These are phyloP conservation scores for Aspergillus hancockii DNA, from an alignment of 495 filamentous ascomycete genomes.

Conservation along the genomic window DNA sequence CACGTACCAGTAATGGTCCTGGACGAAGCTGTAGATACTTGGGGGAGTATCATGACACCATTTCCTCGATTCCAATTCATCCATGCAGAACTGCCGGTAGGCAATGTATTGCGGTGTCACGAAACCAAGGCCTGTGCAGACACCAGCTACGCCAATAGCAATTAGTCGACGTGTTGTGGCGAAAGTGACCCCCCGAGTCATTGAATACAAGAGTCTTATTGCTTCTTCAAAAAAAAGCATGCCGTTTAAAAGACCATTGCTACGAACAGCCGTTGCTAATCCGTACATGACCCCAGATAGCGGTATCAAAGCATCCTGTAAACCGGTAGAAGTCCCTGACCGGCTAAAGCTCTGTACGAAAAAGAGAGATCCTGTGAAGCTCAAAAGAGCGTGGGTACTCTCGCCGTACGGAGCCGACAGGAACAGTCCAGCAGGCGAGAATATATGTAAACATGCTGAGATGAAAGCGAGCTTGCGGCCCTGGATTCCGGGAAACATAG, in stretches of 20 bases:
- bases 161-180: slow-evolving; percentile 3
- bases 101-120: slow-evolving; percentile 11
- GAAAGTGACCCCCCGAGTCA: not conserved
- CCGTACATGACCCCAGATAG: slow-evolving; percentile 7
- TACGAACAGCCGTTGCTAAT: slow-evolving; percentile 6
- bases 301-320: slow-evolving; percentile 3
- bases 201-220: not conserved
- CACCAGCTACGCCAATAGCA: slow-evolving; percentile 4
- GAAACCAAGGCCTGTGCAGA: slow-evolving; percentile 11
- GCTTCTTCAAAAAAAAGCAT: slow-evolving; percentile 10
- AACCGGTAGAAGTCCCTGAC: not conserved
- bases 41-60: slow-evolving; percentile 7
- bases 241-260: slow-evolving; percentile 11
- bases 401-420: slow-evolving; percentile 8
- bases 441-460: slow-evolving; percentile 11
- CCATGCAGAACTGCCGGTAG: slow-evolving; percentile 7
- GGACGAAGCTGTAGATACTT: slow-evolving; percentile 13
- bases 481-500: slow-evolving; percentile 4
- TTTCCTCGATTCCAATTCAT: not conserved
- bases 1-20: slow-evolving; percentile 13
- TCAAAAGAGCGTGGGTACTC: slow-evolving; percentile 7
- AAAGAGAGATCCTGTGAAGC: slow-evolving; percentile 9
- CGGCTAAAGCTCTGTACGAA: slow-evolving; percentile 11
- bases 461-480: slow-evolving; percentile 12
- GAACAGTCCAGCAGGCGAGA: slow-evolving; percentile 9